phyloP scores from a whole-genome alignment of 768 basidiomycete species.

The Exsudoporus frostii region DNA sequence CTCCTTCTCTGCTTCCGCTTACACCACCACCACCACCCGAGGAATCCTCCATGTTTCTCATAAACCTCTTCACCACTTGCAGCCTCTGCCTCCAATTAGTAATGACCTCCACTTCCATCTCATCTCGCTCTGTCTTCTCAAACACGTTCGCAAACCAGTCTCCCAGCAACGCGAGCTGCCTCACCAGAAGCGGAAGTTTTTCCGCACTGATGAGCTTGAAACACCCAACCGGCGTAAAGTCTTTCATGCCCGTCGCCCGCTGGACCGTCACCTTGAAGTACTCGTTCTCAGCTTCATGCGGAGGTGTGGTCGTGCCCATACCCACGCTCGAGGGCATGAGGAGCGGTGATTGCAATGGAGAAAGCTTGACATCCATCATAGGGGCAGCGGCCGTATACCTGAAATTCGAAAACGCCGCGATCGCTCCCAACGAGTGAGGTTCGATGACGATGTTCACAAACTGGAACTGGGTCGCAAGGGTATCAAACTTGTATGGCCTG shows the following conservation, averaged over 20 bases:
- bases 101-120: conserved; percentile 68
- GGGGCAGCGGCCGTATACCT: conserved; percentile 10
- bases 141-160: conserved; percentile 92
- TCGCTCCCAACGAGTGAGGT: conserved; percentile 81
- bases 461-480: conserved; percentile 89
- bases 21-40: conserved; percentile 24
- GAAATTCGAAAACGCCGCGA: conserved; percentile 79
- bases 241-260: conserved; percentile 84
- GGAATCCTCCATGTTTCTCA: conserved; percentile 23
- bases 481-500: conserved; percentile 84
- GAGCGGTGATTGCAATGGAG: conserved; percentile 19
- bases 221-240: conserved; percentile 88
- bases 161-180: conserved; percentile 82
- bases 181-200: conserved; percentile 80
- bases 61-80: conserved; percentile 73
- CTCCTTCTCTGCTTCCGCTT: conserved; percentile 14
- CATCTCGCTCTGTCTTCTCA: conserved; percentile 68
- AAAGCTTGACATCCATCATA: conserved; percentile 13
- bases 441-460: conserved; percentile 98
- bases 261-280: conserved; percentile 96
- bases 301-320: conserved; percentile 1
- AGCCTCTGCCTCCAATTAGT: conserved; percentile 87
- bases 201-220: conserved; percentile 93
- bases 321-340: conserved; percentile 12
- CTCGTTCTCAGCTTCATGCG: conserved; percentile 76